These are phyloP conservation scores for Clavulina sp. DNA, from an alignment of 768 basidiomycete species.

Conservation along the genomic window DNA sequence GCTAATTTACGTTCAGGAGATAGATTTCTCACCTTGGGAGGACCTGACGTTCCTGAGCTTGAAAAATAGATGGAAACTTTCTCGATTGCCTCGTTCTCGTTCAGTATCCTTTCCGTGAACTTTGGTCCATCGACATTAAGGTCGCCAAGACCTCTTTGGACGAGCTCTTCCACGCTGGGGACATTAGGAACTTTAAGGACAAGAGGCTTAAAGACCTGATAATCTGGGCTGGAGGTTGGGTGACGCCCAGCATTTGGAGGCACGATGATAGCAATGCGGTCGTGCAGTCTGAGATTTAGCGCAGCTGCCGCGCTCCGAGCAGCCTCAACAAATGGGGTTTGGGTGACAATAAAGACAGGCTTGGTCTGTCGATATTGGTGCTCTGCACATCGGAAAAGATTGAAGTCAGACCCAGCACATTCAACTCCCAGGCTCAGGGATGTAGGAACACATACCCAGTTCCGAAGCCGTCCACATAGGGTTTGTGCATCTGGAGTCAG, in stretches of 20 bases:
- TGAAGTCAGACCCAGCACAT: no score
- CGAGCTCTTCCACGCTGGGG: conserved; percentile 23
- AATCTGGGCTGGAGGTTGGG: background rate
- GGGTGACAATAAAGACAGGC: conserved; percentile 10
- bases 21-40: conserved; percentile 27
- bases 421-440: no score
- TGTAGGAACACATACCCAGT: conserved; percentile 8
- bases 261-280: conserved; percentile 10
- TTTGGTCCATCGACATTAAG: conserved; percentile 16
- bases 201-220: no score
- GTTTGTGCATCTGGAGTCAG: no score
- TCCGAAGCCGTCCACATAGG: conserved; percentile 13
- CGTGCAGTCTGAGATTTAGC: conserved; percentile 14
- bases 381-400: no score
- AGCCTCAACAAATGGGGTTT: conserved; percentile 2
- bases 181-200: background rate
- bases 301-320: conserved; percentile 12
- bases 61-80: conserved; percentile 57
- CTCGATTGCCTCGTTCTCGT: conserved; percentile 42
- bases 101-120: conserved; percentile 35
- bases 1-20: no score
- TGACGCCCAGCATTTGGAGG: conserved; percentile 1
- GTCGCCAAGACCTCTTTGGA: conserved; percentile 26
- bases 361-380: conserved; percentile 10
- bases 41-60: conserved; percentile 61